Evolutionary conservation across 2,329 filamentous ascomycete genomes (phyloP), one percentile per base, ranked within the genome.

Genomic region (Leptographium procerum): DNA sequence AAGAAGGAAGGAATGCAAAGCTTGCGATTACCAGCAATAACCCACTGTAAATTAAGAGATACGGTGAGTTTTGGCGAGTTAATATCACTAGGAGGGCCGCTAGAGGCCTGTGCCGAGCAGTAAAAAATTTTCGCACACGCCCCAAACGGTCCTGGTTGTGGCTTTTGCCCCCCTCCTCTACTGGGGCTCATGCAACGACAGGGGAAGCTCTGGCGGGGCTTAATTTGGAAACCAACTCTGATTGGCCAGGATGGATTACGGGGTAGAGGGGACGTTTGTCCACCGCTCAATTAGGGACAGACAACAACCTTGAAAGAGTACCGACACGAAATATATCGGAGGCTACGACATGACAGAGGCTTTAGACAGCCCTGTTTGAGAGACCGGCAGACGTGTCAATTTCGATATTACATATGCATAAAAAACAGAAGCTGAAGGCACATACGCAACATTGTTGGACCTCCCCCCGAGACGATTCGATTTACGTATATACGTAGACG

Each of bases 191-290:
- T 48, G n/a, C n/a, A 6, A n/a, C 28, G 14, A 28, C 28, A 33
- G 50, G 47, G 34, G 33, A 53, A 53, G 52, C 52, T 53, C n/a
- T 26, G 33, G 52, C 52, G 52, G 52, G 52, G 52, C 52, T 26
- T 9, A 36, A 11, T 26, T 16, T 19, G 33, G n/a, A 26, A n/a
- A 22, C n/a, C 33, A 13, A 4, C 4, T 19, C 9, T 36, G 52
- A 53, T 53, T 53, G 52, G 52, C 31, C 29, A 34, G n/a, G 19
- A 50, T 31, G 28, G n/a, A n/a, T 4, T 29, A 52, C 28, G 29
- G 28, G 28, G 50, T n/a, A 52, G 26, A 22, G 11, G 40, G 40
- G 40, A 52, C 28, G 13, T n/a, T n/a, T 24, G 28, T n/a, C 50
- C 50, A 33, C 50, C 50, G 28, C 50, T 33, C 29, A 33, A 33